Base-by-base conservation (phyloP, 192 early-diverging fungal genomes). In the Backusella circina region DNA sequence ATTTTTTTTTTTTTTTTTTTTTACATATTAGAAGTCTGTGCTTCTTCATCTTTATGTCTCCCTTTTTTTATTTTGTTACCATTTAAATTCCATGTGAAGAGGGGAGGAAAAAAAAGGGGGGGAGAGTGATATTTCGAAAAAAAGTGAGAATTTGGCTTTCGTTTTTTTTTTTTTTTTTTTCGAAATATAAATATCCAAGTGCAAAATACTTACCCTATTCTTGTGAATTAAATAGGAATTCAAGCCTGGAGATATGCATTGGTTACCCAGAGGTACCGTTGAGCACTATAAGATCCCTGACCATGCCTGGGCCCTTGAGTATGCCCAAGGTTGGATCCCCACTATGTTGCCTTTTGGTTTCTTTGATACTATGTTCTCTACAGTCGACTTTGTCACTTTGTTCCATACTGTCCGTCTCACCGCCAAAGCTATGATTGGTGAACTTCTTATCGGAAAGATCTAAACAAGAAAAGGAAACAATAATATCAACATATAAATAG, bases 281-380 rank as follows among this genome's bases (percentile, higher is more conserved):
- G 77, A 84, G 32, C 83, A 84, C 61, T 84, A 84, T 79, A 84
- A 83, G 75, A 82, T 81, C n/a, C 83, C 83, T 70, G 83, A 84
- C 38, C 77, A 72, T 28, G 83, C 71, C 50, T 84, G 79, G 79
- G 83, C 83, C 36, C 67, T 84, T 35, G 83, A 84, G 68, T 84
- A 84, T 79, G 83, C 83, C 44, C 79, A 73, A 33, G 83, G 83
- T 21, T 80, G 79, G 83, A 80, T 84, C 37, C 80, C 81, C 41
- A 54, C 79, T 33, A 84, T 84, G 83, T 71, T 84, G 28, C 83
- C 83, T 69, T 84, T 84, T 65, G 83, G 83, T 71, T 66, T 80
- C 15, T 75, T 77, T 31, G 83, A 84, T 37, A 75, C 75, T 3
- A 5, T 84, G 38, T 80, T 83, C 51, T 83, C 82, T 15, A 84